These are phyloP conservation scores for Moricandia arvensis DNA, from an alignment of 345 rosid species.

Conservation along the genomic window DNA sequence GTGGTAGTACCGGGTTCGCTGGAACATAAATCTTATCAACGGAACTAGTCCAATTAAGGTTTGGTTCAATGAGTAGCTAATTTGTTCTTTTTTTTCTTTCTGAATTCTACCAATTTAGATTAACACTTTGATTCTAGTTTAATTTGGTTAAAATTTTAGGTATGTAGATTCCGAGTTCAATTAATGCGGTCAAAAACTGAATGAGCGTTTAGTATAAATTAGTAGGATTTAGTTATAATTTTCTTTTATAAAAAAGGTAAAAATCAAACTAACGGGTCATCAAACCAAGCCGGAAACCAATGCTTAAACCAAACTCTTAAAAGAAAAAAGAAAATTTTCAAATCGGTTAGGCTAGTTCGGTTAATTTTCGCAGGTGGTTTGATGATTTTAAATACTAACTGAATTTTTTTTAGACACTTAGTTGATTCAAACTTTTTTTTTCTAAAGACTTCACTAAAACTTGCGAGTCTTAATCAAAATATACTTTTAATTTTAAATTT, in stretches of 20 bases:
- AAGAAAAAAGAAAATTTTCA: too few relatives aligned
- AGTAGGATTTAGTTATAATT: neutral
- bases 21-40: neutral
- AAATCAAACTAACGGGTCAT: neutral
- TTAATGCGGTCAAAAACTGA: neutral
- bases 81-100: neutral
- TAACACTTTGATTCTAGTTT: neutral
- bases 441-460: too few relatives aligned
- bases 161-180: neutral
- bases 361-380: neutral
- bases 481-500: too few relatives aligned
- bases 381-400: too few relatives aligned
- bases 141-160: neutral
- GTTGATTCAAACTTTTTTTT: too few relatives aligned
- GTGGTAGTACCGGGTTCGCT: neutral
- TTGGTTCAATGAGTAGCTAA: neutral
- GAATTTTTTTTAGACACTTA: too few relatives aligned
- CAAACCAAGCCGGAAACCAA: neutral
- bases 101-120: neutral
- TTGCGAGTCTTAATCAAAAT: too few relatives aligned
- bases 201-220: neutral
- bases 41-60: neutral
- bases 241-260: neutral
- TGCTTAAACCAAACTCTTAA: neutral
- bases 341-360: neutral